phyloP scores from a whole-genome alignment of 352 stramenopile genomes.

The Aphanomyces invadans region DNA sequence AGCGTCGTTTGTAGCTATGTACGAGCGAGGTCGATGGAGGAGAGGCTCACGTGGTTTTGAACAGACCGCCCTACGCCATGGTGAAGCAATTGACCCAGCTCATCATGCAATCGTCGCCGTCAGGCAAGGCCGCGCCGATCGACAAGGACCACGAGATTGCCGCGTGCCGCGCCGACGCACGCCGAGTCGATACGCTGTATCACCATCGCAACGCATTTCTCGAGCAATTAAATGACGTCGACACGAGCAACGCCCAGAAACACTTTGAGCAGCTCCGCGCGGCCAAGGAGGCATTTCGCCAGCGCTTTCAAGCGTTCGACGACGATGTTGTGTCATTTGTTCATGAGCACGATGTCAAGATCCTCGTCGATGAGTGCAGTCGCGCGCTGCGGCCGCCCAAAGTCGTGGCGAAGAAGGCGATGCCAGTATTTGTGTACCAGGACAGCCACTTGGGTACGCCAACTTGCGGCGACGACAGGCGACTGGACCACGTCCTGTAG shows the following conservation, averaged over 20 bases:
- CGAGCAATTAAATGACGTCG: not conserved
- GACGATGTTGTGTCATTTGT: slow-evolving; percentile 11
- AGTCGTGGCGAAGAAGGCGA: not conserved
- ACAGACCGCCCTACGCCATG: not conserved
- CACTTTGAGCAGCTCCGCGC: slow-evolving; percentile 9
- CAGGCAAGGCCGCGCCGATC: too few species aligned
- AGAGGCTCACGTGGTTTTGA: not conserved
- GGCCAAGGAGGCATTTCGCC: not conserved
- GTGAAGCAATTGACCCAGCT: not conserved
- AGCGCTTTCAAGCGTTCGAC: not conserved
- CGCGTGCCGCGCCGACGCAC: not conserved
- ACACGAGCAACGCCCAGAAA: slow-evolving; percentile 12
- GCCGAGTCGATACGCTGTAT: not conserved
- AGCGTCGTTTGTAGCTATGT: not conserved
- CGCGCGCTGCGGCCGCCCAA: not conserved
- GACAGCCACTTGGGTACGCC: too few species aligned
- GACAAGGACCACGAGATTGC: not conserved
- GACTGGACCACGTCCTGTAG: too few species aligned
- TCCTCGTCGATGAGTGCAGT: not conserved
- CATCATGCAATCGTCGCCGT: too few species aligned
- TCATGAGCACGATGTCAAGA: not conserved
- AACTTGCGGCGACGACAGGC: too few species aligned
- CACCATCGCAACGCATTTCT: not conserved
- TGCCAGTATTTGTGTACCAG: not conserved
- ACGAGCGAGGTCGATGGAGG: not conserved